Evolutionary conservation across 768 basidiomycete species (phyloP).

Genomic region (Suillus luteus): DNA sequence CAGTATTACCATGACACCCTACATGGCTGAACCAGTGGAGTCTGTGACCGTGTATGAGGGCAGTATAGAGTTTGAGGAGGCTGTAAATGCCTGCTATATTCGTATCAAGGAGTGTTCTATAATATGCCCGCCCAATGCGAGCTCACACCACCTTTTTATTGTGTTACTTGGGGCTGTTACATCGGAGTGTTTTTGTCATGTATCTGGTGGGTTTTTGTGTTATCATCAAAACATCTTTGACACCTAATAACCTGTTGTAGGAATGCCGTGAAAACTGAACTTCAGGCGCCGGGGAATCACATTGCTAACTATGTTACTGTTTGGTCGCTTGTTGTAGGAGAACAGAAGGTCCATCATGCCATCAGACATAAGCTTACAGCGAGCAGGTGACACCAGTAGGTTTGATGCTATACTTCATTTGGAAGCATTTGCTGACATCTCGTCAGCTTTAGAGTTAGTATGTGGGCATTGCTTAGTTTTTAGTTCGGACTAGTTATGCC

Average conservation of each 20-base stretch:
- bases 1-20: not conserved
- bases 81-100: not conserved
- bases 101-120: not conserved
- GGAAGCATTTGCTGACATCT: not conserved
- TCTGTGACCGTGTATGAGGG: not conserved
- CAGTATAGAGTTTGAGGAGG: conserved; percentile 5
- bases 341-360: not conserved
- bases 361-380: not conserved
- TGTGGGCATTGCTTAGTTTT: too few relatives aligned
- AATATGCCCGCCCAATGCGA: too few relatives aligned
- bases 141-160: too few relatives aligned
- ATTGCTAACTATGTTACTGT: not conserved
- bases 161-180: not conserved
- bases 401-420: not conserved
- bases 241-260: too few relatives aligned
- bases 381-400: not conserved
- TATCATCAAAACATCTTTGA: too few relatives aligned
- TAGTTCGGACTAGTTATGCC: too few relatives aligned
- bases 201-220: not conserved
- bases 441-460: too few relatives aligned
- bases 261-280: not conserved
- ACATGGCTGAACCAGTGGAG: not conserved
- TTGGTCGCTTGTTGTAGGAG: not conserved
- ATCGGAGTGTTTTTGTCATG: not conserved
- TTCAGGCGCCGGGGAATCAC: not conserved